Percentiles rank a stretch among this genome's conserved stretches.
Evolutionary conservation across 78 protist genomes (phyloP).

Genomic region (Speleostelium caveatum): DNA sequence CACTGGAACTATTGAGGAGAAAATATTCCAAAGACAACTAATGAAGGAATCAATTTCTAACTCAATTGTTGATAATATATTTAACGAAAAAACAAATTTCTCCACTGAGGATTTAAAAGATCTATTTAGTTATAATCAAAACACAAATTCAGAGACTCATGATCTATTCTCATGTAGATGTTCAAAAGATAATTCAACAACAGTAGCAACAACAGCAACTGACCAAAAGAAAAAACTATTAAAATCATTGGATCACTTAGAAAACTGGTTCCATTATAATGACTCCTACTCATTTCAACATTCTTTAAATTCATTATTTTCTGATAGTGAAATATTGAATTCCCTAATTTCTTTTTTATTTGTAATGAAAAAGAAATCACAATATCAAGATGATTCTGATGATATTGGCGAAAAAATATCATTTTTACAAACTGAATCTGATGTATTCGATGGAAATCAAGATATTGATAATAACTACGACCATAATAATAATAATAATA

Average conservation of each 20-base stretch:
- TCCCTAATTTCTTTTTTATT: constrained; percentile 11
- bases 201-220: background rate
- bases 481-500: background rate
- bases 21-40: constrained; percentile 92
- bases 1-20: constrained; percentile 93
- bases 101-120: constrained; percentile 65
- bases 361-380: background rate
- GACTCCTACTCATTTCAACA: background rate
- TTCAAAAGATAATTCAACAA: background rate
- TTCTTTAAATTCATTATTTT: background rate
- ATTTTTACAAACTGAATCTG: constrained; percentile 12
- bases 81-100: constrained; percentile 52
- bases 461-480: background rate
- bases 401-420: constrained; percentile 31
- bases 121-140: constrained; percentile 52
- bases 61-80: constrained; percentile 36
- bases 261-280: constrained; percentile 29
- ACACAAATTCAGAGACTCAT: constrained; percentile 77
- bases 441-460: background rate
- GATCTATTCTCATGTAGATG: constrained; percentile 68
- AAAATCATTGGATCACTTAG: constrained; percentile 16
- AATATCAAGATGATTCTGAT: background rate
- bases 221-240: constrained; percentile 1
- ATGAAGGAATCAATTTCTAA: constrained; percentile 83
- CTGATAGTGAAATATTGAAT: background rate